Conservation (phyloP, 768 basidiomycete genomes). For the Termitomyces eurrhizus region DNA sequence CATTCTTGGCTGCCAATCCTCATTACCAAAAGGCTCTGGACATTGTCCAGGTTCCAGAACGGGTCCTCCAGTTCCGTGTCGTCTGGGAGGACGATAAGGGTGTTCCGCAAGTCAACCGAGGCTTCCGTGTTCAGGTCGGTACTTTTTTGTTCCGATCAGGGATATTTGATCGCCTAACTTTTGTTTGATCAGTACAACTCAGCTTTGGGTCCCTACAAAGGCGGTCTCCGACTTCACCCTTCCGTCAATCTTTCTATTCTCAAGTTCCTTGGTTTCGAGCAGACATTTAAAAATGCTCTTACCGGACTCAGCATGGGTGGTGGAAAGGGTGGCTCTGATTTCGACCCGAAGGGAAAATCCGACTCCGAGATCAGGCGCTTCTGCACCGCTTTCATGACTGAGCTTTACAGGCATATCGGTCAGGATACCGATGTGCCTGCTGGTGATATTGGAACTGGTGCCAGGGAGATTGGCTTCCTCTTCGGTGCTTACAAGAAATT, state of each 20-base stretch:
- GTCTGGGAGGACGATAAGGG: constrained; percentile 75
- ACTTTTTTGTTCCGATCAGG: background rate
- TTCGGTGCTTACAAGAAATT: constrained; percentile 78
- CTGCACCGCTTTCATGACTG: constrained; percentile 68
- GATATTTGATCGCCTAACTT: constrained; percentile 1
- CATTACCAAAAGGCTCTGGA: constrained; percentile 66
- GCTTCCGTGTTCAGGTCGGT: constrained; percentile 68
- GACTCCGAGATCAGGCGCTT: constrained; percentile 72
- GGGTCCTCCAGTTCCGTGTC: constrained; percentile 65
- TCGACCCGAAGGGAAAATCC: constrained; percentile 79
- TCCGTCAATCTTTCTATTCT: constrained; percentile 79
- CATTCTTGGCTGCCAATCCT: constrained; percentile 65
- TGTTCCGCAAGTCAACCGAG: constrained; percentile 62
- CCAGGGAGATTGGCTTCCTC: constrained; percentile 71
- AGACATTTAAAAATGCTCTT: constrained; percentile 78
- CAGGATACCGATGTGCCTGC: constrained; percentile 74
- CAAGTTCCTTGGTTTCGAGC: constrained; percentile 83
- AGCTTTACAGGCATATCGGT: constrained; percentile 71
- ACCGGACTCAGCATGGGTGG: constrained; percentile 77
- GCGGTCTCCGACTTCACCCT: constrained; percentile 75
- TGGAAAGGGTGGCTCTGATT: constrained; percentile 77
- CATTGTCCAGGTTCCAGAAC: constrained; percentile 55
- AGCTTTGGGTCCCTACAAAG: constrained; percentile 75
- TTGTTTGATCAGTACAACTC: constrained; percentile 58
- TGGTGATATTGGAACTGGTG: constrained; percentile 73